Evolutionary conservation across 2,329 filamentous ascomycete genomes (phyloP).

Genomic region (Pseudopyricularia javanii): DNA sequence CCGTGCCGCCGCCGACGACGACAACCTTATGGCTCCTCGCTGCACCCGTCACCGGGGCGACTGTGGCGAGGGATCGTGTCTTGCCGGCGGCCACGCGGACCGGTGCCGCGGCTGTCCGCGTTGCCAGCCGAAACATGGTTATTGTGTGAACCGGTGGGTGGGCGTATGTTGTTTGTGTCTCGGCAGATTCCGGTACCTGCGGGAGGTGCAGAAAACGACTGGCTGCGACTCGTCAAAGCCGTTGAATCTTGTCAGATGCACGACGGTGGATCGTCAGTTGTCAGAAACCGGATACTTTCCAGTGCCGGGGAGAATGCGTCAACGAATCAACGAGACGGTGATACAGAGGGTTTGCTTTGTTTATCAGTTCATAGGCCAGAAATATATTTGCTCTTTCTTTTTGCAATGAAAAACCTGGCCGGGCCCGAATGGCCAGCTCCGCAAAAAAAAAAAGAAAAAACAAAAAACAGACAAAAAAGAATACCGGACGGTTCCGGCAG

Average conservation of each 20-base stretch:
- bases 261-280: neutral
- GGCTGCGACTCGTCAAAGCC: neutral
- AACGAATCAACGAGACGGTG: too few relatives aligned
- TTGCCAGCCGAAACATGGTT: neutral
- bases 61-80: neutral
- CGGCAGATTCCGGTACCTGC: neutral
- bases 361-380: too few relatives aligned
- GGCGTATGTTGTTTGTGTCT: neutral
- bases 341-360: too few relatives aligned
- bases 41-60: neutral
- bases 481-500: slow-evolving; percentile 5
- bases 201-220: neutral
- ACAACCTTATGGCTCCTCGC: slow-evolving; percentile 47
- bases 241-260: neutral
- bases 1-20: slow-evolving; percentile 54
- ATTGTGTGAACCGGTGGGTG: neutral
- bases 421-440: too few relatives aligned
- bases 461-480: too few relatives aligned
- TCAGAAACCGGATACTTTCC: neutral
- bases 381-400: too few relatives aligned
- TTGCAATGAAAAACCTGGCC: too few relatives aligned
- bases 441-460: too few relatives aligned
- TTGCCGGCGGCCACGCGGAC: neutral
- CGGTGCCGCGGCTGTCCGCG: neutral
- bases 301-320: too few relatives aligned